These are phyloP conservation scores for Acmispon strigosus DNA, from an alignment of 306 rosid genomes.

Conservation along the genomic window DNA sequence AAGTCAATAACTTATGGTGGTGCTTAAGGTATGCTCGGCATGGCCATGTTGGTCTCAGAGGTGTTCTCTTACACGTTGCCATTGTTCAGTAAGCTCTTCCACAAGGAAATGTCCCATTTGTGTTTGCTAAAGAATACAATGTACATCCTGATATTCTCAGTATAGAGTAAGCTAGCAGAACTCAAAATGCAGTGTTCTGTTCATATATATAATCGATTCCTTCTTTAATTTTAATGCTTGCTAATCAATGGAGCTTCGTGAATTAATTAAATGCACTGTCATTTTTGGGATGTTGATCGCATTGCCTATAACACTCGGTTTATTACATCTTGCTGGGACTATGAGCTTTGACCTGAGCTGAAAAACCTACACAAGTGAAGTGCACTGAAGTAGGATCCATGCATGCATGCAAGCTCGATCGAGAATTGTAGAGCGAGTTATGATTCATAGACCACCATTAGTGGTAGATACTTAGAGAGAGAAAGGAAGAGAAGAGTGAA, in stretches of 20 bases:
- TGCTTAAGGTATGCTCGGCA: too few relatives aligned
- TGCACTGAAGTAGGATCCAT: conserved; percentile 1
- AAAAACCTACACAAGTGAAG: conserved; percentile 2
- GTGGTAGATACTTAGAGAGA: too few relatives aligned
- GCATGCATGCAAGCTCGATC: conserved; percentile 20
- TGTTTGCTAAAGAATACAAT: conserved; percentile 90
- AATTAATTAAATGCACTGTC: conserved; percentile 48
- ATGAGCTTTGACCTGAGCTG: conserved; percentile 21
- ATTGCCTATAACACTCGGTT: conserved; percentile 78
- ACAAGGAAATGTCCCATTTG: conserved; percentile 98
- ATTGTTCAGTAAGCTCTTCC: conserved; percentile 99
- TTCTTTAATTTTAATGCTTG: too few relatives aligned
- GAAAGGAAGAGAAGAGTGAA: too few relatives aligned
- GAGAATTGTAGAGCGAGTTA: conserved; percentile 7
- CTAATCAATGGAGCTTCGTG: neutral
- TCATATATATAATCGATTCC: too few relatives aligned
- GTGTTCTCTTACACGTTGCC: conserved; percentile 83
- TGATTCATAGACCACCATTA: too few relatives aligned
- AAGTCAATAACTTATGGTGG: too few relatives aligned
- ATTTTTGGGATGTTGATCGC: conserved; percentile 92
- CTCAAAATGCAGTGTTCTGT: too few relatives aligned
- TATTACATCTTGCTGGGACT: conserved; percentile 89
- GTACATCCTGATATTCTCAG: conserved; percentile 95
- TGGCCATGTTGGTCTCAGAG: conserved; percentile 88
- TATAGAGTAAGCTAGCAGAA: conserved; percentile 77